Base-by-base conservation (phyloP, 2,329 filamentous ascomycete genomes). In the Biscogniauxia marginata region DNA sequence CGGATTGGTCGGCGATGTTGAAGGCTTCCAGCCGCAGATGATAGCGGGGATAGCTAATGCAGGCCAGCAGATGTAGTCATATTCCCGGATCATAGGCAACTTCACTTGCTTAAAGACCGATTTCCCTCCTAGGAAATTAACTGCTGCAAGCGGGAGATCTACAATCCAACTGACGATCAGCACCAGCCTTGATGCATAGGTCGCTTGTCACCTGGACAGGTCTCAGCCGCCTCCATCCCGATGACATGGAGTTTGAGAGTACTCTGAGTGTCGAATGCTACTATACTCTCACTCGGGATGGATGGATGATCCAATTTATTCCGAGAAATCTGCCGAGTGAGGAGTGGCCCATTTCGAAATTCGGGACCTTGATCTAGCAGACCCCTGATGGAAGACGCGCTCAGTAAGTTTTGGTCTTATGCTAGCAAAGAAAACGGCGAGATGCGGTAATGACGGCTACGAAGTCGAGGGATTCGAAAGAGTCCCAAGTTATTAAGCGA, bases 1-100 rank as follows among this genome's bases (percentile, higher is more conserved):
- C 50, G 57, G 56, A 58, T 61, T 60, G 57, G 59, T 46, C 45
- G 45, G 52, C 19, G 45, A 46, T 56, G 25, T 57, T 44, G 58
- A 49, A 45, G 59, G 57, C 55, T 46, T 55, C 53, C 61, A 62
- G 58, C 54, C 60, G 58, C 58, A 63, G 39, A 55, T 46, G 22
- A 24, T 55, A 51, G 58, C 46, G 49, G 53, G 52, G 49, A 53
- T 46, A 53, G 55, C 59, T 55, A 56, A 58, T 59, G 62, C 53
- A 64, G 44, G 59, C 55, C 57, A 57, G 46, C 43, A 53, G 44
- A 43, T 23, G 48, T 47, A 34, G 24, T 46, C 52, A 57, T 53
- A 45, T 52, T 34, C 11, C 24, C 30, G 11, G 13, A 39, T 39
- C 30, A n/a, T 6, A 39, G 30, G 30, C 30, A 16, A 39, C 5